These are phyloP conservation scores for Cordia subcordata DNA, from an alignment of 257 asterid species.

Conservation along the genomic window DNA sequence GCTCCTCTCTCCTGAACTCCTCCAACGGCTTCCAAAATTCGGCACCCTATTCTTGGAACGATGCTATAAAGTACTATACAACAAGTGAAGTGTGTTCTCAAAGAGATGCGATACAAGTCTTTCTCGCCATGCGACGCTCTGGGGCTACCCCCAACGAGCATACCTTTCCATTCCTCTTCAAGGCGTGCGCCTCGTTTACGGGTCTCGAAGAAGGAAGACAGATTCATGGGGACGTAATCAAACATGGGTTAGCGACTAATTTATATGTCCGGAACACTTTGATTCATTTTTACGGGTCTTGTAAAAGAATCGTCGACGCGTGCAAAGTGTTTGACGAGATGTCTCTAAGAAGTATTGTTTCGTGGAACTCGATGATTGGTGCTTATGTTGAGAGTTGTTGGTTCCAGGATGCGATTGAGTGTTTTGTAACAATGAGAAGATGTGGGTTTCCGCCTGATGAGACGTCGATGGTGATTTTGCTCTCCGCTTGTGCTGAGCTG, in stretches of 20 bases:
- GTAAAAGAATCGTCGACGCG: slow-evolving; percentile 46
- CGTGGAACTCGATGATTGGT: slow-evolving; percentile 76
- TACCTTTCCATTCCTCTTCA: slow-evolving; percentile 65
- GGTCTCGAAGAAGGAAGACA: slow-evolving; percentile 55
- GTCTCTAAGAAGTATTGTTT: slow-evolving; percentile 46
- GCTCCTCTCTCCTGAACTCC: too few species aligned
- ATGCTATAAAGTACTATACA: slow-evolving; percentile 47
- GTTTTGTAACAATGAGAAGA: slow-evolving; percentile 43
- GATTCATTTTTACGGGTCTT: slow-evolving; percentile 51
- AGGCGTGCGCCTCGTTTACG: slow-evolving; percentile 47
- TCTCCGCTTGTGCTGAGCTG: slow-evolving; percentile 55
- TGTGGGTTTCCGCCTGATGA: slow-evolving; percentile 43
- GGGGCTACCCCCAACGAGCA: slow-evolving; percentile 47
- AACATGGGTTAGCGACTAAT: slow-evolving; percentile 46
- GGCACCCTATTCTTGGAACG: slow-evolving; percentile 36
- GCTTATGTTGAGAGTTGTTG: slow-evolving; percentile 45
- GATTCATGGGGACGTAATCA: slow-evolving; percentile 56
- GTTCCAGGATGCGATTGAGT: slow-evolving; percentile 38
- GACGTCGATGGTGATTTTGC: slow-evolving; percentile 69
- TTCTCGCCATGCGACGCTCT: slow-evolving; percentile 46
- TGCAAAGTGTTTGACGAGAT: slow-evolving; percentile 60
- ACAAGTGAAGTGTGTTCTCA: slow-evolving; percentile 23
- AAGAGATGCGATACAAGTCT: slow-evolving; percentile 38
- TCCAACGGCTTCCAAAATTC: not conserved
- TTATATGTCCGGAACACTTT: slow-evolving; percentile 64